A percentile compares a stretch with the other conserved stretches of the same genome.
These are phyloP conservation scores for Polygonum aviculare DNA, from an alignment of 148 eudicot genomes.

Conservation along the genomic window DNA sequence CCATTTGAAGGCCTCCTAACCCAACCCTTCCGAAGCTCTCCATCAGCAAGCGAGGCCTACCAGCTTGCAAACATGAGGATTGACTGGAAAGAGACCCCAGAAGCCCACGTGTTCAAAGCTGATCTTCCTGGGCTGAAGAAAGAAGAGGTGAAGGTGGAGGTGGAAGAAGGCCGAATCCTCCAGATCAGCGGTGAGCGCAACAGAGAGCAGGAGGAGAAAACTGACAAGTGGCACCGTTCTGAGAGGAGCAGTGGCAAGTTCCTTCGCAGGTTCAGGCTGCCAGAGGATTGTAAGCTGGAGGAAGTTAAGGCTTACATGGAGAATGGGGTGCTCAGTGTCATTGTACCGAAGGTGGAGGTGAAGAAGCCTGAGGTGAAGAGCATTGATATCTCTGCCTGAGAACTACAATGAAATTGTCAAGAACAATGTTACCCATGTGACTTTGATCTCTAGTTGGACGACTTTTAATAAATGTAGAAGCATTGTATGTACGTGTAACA, in stretches of 20 bases:
- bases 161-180: conserved; percentile 26
- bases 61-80: conserved; percentile 17
- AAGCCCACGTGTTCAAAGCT: conserved; percentile 31
- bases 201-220: conserved; percentile 22
- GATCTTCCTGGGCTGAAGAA: conserved; percentile 37
- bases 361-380: conserved; percentile 20
- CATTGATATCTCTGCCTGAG: conserved; percentile 17
- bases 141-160: conserved; percentile 40
- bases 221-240: conserved; percentile 29
- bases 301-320: conserved; percentile 28
- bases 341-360: conserved; percentile 20
- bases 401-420: not conserved
- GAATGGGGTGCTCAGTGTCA: conserved; percentile 25
- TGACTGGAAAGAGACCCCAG: conserved; percentile 39
- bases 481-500: not conserved
- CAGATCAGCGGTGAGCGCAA: conserved; percentile 34
- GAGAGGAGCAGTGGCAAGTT: conserved; percentile 32
- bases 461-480: not conserved
- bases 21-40: conserved; percentile 4
- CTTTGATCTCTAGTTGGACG: not conserved
- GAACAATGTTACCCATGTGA: not conserved
- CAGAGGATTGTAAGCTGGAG: conserved; percentile 28
- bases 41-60: conserved; percentile 6
- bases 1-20: conserved; percentile 6
- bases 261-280: conserved; percentile 29